Base-by-base conservation (phyloP, 306 rosid species). In the Glycyrrhiza uralensis region DNA sequence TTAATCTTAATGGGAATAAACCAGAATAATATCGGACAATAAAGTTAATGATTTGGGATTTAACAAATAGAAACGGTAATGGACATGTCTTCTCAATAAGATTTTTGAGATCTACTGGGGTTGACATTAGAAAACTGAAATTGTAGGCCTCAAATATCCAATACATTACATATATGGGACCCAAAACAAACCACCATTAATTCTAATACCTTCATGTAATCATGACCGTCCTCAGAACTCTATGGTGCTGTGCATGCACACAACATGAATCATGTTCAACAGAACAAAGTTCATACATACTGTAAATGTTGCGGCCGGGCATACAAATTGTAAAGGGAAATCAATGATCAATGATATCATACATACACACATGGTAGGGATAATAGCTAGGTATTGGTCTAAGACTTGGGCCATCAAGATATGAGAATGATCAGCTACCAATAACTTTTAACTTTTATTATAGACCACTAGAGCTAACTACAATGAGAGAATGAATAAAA, bases 341-440 rank as follows among this genome's bases (percentile, higher is more conserved):
- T 22, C 5, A 3, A 36, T 41, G n/a, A n/a, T n/a, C n/a, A n/a
- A n/a, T n/a, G n/a, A n/a, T n/a, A n/a, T n/a, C n/a, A n/a, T n/a
- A n/a, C n/a, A n/a, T 3, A 3, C 6, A 1, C 44, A 28, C 54
- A 69, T 51, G 52, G 52, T 24, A 12, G 10, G 36, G 61, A 2
- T 32, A 32, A 32, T n/a, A n/a, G n/a, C n/a, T 32, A 32, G 7
- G 36, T 7, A 0, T 32, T 3, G 36, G 7, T 32, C 87, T 54
- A 87, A 75, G 47, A 79, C 77, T 50, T 81, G 47, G 96, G 90
- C 62, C 90, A 85, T 69, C 90, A 89, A 20, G 92, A 81, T 44
- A 89, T 66, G 62, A 83, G 59, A 75, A 85, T 85, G 36, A 69
- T 84, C 78, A 89, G 56, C 75, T 77, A 10, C 87, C 72, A 45